These are phyloP conservation scores for Citrus sp. DNA, from an alignment of 345 rosid species.

Conservation along the genomic window DNA sequence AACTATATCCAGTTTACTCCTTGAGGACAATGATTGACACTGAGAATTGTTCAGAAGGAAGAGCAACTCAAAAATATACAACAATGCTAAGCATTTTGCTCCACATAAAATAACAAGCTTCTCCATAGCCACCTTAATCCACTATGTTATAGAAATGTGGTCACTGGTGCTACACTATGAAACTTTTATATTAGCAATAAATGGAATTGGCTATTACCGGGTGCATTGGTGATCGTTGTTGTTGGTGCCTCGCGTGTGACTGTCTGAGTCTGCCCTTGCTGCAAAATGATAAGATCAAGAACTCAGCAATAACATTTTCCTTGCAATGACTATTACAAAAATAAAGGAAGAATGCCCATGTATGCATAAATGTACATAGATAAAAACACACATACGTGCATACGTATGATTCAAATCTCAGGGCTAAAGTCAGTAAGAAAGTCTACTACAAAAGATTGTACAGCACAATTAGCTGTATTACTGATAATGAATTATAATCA, in stretches of 20 bases:
- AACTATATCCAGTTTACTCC: background rate
- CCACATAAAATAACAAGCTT: background rate
- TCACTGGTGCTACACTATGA: background rate
- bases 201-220: slow-evolving; percentile 41
- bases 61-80: background rate
- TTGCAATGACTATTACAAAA: background rate
- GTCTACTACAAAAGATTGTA: too few species aligned
- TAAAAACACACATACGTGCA: background rate
- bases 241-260: slow-evolving; percentile 72
- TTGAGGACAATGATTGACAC: background rate
- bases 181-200: background rate
- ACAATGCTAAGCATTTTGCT: background rate
- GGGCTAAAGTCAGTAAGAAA: too few species aligned
- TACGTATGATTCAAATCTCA: background rate
- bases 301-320: background rate
- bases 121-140: too few species aligned
- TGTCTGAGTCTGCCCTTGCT: slow-evolving; percentile 93
- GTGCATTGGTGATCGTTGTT: slow-evolving; percentile 83
- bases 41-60: background rate
- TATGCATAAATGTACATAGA: background rate
- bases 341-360: background rate
- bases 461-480: too few species aligned
- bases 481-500: background rate
- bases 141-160: background rate
- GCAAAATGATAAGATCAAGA: slow-evolving; percentile 7